These are phyloP conservation scores for Paxillus involutus DNA, from an alignment of 768 basidiomycete genomes.

Conservation along the genomic window DNA sequence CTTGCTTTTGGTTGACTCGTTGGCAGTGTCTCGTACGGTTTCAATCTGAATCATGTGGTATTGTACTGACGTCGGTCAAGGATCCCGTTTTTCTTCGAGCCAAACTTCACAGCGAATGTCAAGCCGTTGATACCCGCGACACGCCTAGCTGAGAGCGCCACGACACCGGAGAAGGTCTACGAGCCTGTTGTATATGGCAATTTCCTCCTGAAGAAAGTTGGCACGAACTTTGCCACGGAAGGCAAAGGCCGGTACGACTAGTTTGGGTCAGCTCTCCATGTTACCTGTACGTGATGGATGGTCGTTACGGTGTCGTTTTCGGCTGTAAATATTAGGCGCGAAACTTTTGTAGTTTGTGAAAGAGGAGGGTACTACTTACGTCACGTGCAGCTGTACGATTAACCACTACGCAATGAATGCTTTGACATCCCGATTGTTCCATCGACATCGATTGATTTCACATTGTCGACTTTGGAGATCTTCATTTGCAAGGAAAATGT, in stretches of 20 bases:
- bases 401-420: slow-evolving; percentile 9
- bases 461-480: slow-evolving; percentile 7
- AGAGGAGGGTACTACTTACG: background rate
- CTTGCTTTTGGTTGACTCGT: slow-evolving; percentile 7
- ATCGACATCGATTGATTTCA: slow-evolving; percentile 25
- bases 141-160: slow-evolving; percentile 31
- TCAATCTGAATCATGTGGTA: background rate
- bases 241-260: slow-evolving; percentile 35
- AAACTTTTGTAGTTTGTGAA: too few relatives aligned
- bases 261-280: background rate
- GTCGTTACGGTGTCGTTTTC: background rate
- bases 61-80: slow-evolving; percentile 35
- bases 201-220: slow-evolving; percentile 73
- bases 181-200: slow-evolving; percentile 71
- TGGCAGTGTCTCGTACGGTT: slow-evolving; percentile 67
- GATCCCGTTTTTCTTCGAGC: slow-evolving; percentile 94
- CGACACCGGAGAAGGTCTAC: slow-evolving; percentile 32
- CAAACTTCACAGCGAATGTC: slow-evolving; percentile 74
- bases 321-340: too few relatives aligned
- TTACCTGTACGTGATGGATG: background rate
- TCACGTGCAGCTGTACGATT: slow-evolving; percentile 27
- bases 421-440: slow-evolving; percentile 17
- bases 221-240: slow-evolving; percentile 61
- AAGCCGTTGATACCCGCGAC: slow-evolving; percentile 62
- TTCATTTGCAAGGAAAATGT: slow-evolving; percentile 41